Evolutionary conservation across 768 basidiomycete genomes (phyloP).

Genomic region (Hericium rajendrae): DNA sequence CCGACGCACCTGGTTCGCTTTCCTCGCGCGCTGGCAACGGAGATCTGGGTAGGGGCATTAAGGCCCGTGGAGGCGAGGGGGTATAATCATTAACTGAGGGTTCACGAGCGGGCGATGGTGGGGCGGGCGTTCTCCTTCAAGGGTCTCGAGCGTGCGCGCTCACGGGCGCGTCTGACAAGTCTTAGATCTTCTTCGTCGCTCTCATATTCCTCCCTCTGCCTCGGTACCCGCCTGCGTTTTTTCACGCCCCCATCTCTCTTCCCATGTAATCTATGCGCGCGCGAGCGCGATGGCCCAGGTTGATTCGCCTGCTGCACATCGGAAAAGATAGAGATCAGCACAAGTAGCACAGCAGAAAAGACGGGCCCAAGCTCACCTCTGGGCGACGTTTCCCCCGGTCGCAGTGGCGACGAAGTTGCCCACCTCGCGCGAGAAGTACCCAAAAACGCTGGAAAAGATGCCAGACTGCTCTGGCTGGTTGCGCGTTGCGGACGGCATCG

Average conservation of each 20-base stretch:
- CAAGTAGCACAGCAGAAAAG: not conserved
- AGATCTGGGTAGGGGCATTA: not conserved
- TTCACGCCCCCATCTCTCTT: not conserved
- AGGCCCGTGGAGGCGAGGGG: not conserved
- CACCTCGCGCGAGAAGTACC: constrained; percentile 61
- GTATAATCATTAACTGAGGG: not conserved
- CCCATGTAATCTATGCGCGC: not conserved
- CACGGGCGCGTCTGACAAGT: not conserved
- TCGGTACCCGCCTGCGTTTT: not conserved
- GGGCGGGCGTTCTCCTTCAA: not conserved
- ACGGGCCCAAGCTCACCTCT: constrained; percentile 8
- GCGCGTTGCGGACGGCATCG: not conserved
- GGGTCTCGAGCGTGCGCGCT: not conserved
- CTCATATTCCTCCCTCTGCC: constrained; percentile 14
- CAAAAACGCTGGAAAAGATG: constrained; percentile 53
- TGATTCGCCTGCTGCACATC: not conserved
- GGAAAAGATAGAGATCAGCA: not conserved
- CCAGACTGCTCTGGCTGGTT: constrained; percentile 20
- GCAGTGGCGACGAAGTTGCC: constrained; percentile 64
- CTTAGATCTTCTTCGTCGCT: constrained; percentile 3
- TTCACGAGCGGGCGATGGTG: not conserved
- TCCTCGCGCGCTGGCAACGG: not conserved
- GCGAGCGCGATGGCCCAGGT: not conserved
- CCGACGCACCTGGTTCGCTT: not conserved
- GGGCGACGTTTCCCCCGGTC: constrained; percentile 29